Percentiles rank a stretch among this genome's conserved stretches.
Conservation (phyloP, 2,329 filamentous ascomycete species). For the Aureobasidium subglaciale region DNA sequence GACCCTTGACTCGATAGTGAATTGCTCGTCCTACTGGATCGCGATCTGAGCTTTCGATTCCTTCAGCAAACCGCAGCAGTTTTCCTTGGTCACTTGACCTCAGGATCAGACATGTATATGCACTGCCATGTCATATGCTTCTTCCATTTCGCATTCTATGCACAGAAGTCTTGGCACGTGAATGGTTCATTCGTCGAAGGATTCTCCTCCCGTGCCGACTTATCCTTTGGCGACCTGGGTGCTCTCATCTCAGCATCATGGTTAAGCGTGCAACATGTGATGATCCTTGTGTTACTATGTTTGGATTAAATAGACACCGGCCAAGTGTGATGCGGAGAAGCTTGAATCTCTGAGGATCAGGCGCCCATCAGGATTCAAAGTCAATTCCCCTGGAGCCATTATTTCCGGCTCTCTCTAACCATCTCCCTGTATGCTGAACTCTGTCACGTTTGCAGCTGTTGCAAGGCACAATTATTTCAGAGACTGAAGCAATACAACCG, state of each 20-base stretch:
- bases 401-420: too few relatives aligned
- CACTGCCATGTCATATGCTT: background rate
- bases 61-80: background rate
- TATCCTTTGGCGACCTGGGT: conserved; percentile 2
- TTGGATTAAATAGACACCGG: background rate
- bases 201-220: conserved; percentile 3
- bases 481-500: too few relatives aligned
- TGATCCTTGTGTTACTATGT: background rate
- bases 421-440: too few relatives aligned
- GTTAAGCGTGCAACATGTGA: background rate
- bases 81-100: conserved; percentile 2
- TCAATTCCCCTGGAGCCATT: background rate
- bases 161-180: conserved; percentile 1
- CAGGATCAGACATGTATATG: background rate
- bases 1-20: conserved; percentile 6
- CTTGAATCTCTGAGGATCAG: background rate
- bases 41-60: conserved; percentile 2
- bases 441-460: too few relatives aligned
- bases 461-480: too few relatives aligned
- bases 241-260: background rate
- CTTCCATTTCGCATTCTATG: conserved; percentile 5
- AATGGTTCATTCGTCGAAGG: too few relatives aligned
- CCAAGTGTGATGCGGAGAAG: background rate
- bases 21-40: background rate
- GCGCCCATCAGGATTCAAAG: background rate